Percentiles rank a stretch among this genome's conserved stretches.
Evolutionary conservation across 2,329 filamentous ascomycete species (phyloP).

Genomic region (Paraphoma chrysanthemicola): DNA sequence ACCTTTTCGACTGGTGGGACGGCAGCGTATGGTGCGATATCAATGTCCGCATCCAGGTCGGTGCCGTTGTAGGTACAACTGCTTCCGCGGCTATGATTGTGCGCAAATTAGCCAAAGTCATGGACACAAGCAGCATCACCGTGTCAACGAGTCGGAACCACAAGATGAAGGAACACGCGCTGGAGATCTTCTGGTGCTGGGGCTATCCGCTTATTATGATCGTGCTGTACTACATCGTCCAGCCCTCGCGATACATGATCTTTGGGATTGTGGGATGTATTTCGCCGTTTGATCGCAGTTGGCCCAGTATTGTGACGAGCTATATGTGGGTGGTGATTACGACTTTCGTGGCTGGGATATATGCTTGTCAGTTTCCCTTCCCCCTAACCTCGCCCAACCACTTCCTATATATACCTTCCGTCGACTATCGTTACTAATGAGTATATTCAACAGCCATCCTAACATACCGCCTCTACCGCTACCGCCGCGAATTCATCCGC

Average conservation of each 20-base stretch:
- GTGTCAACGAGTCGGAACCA: slow-evolving; percentile 59
- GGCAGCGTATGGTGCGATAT: slow-evolving; percentile 70
- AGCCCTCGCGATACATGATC: slow-evolving; percentile 65
- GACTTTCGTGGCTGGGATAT: slow-evolving; percentile 61
- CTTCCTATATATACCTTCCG: too few relatives aligned
- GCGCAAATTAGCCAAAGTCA: slow-evolving; percentile 64
- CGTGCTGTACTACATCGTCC: slow-evolving; percentile 65
- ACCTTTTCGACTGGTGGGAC: slow-evolving; percentile 62
- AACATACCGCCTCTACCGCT: slow-evolving; percentile 65
- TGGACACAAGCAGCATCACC: slow-evolving; percentile 64
- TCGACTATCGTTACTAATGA: slow-evolving; percentile 10
- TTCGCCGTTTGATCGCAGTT: slow-evolving; percentile 61
- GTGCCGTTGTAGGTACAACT: slow-evolving; percentile 59
- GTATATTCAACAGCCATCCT: slow-evolving; percentile 59
- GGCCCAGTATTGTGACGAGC: slow-evolving; percentile 62
- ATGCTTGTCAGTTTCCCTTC: slow-evolving; percentile 59
- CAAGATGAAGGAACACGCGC: slow-evolving; percentile 53
- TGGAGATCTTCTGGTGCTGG: slow-evolving; percentile 65
- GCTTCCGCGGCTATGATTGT: slow-evolving; percentile 65
- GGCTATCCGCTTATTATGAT: slow-evolving; percentile 63
- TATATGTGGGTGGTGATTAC: slow-evolving; percentile 65
- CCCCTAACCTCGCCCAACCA: neutral
- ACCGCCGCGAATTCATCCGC: slow-evolving; percentile 64
- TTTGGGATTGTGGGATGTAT: slow-evolving; percentile 66
- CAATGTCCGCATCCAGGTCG: slow-evolving; percentile 65